phyloP scores from a whole-genome alignment of 768 basidiomycete genomes.

The Tricholoma flavovirens region DNA sequence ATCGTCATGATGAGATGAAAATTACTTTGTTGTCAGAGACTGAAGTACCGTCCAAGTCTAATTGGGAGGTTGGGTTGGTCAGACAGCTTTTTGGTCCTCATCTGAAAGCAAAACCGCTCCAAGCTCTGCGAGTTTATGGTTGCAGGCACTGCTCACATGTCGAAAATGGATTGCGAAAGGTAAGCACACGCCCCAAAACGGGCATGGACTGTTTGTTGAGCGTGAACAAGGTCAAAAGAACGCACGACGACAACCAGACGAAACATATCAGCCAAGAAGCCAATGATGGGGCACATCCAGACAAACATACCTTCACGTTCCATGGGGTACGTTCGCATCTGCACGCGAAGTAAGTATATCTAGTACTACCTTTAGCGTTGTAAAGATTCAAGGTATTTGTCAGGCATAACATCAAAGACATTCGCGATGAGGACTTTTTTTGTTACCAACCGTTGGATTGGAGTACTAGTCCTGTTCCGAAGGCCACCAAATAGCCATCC shows the following conservation, averaged over 20 bases:
- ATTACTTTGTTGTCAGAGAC: conserved; percentile 27
- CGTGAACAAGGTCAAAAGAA: not conserved
- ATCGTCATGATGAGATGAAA: conserved; percentile 53
- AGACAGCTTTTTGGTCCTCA: conserved; percentile 6
- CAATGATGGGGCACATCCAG: not conserved
- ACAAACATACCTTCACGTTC: conserved; percentile 28
- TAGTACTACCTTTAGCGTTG: not conserved
- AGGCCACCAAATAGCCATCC: not conserved
- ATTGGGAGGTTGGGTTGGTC: not conserved
- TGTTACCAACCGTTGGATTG: conserved; percentile 5
- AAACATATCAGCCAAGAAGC: not conserved
- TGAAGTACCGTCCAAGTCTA: conserved; percentile 5
- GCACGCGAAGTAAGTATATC: conserved; percentile 16
- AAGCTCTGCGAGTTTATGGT: conserved; percentile 36
- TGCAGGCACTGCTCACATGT: conserved; percentile 46
- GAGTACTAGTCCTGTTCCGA: not conserved
- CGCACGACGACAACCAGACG: not conserved
- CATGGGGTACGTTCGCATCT: conserved; percentile 58
- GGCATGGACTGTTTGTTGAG: not conserved
- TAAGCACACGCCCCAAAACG: too few relatives aligned
- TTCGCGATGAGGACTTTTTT: conserved; percentile 54
- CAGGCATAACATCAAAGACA: conserved; percentile 39
- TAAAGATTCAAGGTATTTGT: conserved; percentile 6
- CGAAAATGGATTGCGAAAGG: not conserved
- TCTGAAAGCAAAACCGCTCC: conserved; percentile 19